Base-by-base conservation (phyloP, 331 rosid species). In the Telfairia occidentalis region DNA sequence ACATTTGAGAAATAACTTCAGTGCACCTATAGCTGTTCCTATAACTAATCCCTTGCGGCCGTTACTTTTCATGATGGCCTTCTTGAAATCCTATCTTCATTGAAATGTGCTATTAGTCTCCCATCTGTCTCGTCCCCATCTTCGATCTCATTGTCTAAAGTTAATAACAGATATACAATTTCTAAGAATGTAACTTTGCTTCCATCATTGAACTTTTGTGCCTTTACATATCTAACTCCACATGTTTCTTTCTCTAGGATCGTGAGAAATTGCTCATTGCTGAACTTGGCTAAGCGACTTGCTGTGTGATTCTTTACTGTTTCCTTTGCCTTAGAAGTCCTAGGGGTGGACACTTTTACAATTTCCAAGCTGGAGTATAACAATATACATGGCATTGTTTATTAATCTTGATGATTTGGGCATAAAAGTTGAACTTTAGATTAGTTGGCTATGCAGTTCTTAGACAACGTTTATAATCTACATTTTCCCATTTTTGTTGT, bases 171-270 rank as follows among this genome's bases (percentile, higher is more conserved):
- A 67, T 42, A 6, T 67, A 29, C 5, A 70, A 16, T 70, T 29
- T 26, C 40, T 13, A 13, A 13, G 38, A 45, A 43, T 46, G 75
- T 45, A 26, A 45, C 75, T 40, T 70, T 70, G 75, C 58, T 26
- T 43, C 75, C 48, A 40, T 54, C 73, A 37, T 74, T 55, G 67
- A 46, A 74, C 26, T 60, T 53, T 79, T 73, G 26, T 21, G 59
- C 74, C 73, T 75, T 40, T 70, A 45, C 76, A 58, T 50, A 76
- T 82, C 85, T 86, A 89, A 86, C 91, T 34, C 18, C 75, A 76
- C 80, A 64, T 92, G 86, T 84, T 87, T 84, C 81, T 84, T 86
- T 85, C 88, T 87, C 85, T 87, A 86, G 96, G 96, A 82, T 83
- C 87, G 86, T 89, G 89, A 90, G 85, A 78, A 84, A 79, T 85